These are phyloP conservation scores for Colletotrichum lupini DNA, from an alignment of 2,329 filamentous ascomycete species.

Conservation along the genomic window DNA sequence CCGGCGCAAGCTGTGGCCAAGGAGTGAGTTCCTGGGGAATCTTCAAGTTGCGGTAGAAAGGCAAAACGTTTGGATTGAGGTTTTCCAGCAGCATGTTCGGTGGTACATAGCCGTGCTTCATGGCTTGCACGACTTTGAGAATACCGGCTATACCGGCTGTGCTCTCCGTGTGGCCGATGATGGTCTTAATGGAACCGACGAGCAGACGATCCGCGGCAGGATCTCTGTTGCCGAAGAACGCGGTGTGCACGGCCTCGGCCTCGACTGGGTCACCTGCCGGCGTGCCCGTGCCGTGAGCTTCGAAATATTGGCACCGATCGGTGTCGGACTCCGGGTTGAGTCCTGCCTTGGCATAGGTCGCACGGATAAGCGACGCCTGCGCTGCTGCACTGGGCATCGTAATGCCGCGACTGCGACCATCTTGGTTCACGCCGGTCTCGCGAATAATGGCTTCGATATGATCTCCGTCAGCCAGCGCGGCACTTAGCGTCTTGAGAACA, in stretches of 20 bases:
- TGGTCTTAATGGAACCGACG: constrained; percentile 44
- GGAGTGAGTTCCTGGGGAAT: constrained; percentile 24
- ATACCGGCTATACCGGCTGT: constrained; percentile 42
- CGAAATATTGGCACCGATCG: constrained; percentile 37
- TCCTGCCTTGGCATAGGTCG: constrained; percentile 39
- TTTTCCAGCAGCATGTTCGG: constrained; percentile 45
- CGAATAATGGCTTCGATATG: constrained; percentile 41
- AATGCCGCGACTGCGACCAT: constrained; percentile 42
- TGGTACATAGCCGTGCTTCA: constrained; percentile 39
- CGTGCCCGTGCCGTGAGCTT: constrained; percentile 54
- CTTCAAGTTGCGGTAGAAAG: constrained; percentile 38
- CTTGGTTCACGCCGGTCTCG: constrained; percentile 38
- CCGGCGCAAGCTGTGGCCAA: constrained; percentile 36
- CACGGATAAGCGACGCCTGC: constrained; percentile 42
- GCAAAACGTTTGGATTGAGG: constrained; percentile 42
- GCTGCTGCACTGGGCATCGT: constrained; percentile 47
- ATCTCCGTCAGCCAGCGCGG: constrained; percentile 51
- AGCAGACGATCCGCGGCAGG: constrained; percentile 45
- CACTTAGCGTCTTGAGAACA: constrained; percentile 56
- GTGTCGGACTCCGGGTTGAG: constrained; percentile 22
- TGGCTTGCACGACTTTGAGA: constrained; percentile 39
- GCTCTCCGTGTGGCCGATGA: constrained; percentile 43
- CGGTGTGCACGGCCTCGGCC: constrained; percentile 41
- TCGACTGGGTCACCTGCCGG: constrained; percentile 51
- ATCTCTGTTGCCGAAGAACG: constrained; percentile 43